Evolutionary conservation across 306 rosid genomes (phyloP).

Genomic region (Astragalus membranaceus): DNA sequence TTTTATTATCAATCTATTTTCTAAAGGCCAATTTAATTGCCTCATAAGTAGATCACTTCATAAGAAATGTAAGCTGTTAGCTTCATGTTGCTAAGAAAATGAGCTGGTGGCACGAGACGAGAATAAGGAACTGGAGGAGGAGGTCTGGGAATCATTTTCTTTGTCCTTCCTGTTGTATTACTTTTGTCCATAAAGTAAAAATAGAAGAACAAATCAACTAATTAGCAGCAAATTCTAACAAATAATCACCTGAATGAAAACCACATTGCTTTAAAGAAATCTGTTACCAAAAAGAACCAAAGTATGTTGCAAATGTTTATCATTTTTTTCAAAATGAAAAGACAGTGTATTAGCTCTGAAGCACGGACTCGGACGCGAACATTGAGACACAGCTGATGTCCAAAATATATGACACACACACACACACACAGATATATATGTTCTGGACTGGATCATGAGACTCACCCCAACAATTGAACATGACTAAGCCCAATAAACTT

Average conservation of each 20-base stretch:
- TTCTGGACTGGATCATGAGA: too few relatives aligned
- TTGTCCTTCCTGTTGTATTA: conserved; percentile 46
- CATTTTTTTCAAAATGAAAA: neutral
- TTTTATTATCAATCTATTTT: neutral
- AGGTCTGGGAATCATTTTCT: conserved; percentile 53
- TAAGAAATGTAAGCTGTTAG: neutral
- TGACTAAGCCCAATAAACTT: too few relatives aligned
- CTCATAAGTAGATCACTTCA: neutral
- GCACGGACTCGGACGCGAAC: too few relatives aligned
- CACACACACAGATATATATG: too few relatives aligned
- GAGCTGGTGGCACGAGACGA: conserved; percentile 26
- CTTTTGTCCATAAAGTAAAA: conserved; percentile 32
- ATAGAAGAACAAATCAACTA: neutral
- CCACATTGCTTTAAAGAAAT: neutral
- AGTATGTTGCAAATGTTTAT: neutral
- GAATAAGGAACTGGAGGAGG: conserved; percentile 64
- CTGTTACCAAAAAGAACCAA: neutral
- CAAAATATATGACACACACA: too few relatives aligned
- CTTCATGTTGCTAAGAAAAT: conserved; percentile 16
- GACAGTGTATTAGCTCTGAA: too few relatives aligned
- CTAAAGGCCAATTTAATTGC: neutral
- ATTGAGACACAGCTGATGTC: too few relatives aligned
- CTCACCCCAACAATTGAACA: too few relatives aligned
- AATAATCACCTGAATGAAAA: conserved; percentile 1
- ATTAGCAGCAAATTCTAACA: neutral